These are phyloP conservation scores for Kluyveromyces aestuarii DNA, from an alignment of 805 yeast species.

Conservation along the genomic window DNA sequence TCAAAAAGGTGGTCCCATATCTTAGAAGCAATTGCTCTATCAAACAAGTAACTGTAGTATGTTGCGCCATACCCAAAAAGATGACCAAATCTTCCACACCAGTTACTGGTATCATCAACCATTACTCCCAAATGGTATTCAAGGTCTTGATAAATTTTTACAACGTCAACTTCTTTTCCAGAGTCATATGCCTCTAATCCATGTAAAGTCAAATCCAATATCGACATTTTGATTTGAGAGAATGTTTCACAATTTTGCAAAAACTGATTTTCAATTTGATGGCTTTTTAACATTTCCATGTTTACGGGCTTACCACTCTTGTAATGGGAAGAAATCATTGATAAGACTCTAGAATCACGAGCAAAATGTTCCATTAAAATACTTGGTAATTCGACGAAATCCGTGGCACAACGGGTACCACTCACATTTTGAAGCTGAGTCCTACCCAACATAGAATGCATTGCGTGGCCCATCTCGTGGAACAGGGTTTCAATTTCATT, in stretches of 20 bases:
- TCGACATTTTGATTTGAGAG: slow-evolving; percentile 84
- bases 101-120: slow-evolving; percentile 60
- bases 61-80: slow-evolving; percentile 89
- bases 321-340: slow-evolving; percentile 60
- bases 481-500: slow-evolving; percentile 87
- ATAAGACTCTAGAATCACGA: slow-evolving; percentile 65
- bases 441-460: slow-evolving; percentile 94
- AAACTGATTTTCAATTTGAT: slow-evolving; percentile 42
- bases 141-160: slow-evolving; percentile 53
- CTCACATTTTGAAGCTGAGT: slow-evolving; percentile 84
- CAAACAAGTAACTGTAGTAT: slow-evolving; percentile 85
- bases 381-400: slow-evolving; percentile 93
- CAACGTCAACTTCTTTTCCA: slow-evolving; percentile 42
- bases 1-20: slow-evolving; percentile 71
- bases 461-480: slow-evolving; percentile 99
- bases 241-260: slow-evolving; percentile 66
- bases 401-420: slow-evolving; percentile 93
- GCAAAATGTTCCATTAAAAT: slow-evolving; percentile 95
- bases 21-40: slow-evolving; percentile 83
- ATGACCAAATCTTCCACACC: slow-evolving; percentile 96
- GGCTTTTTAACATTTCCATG: slow-evolving; percentile 36
- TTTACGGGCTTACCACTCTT: slow-evolving; percentile 55
- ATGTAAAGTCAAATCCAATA: slow-evolving; percentile 77
- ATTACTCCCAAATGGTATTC: slow-evolving; percentile 54
- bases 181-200: slow-evolving; percentile 27